phyloP scores from a whole-genome alignment of 1,284 basidiomycete species.

The Coniophora puteana region DNA sequence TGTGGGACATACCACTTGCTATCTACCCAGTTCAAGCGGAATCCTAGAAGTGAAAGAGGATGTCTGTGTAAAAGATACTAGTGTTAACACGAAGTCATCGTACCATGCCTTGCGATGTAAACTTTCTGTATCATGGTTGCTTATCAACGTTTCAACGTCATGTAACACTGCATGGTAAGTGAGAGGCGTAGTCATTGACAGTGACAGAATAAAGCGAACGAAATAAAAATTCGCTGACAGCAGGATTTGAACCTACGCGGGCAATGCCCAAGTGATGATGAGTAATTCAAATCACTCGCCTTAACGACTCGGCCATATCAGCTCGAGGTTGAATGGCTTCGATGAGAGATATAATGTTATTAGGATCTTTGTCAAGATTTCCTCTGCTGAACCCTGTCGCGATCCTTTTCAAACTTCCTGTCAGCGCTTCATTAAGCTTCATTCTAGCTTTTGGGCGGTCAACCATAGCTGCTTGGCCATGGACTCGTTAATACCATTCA shows the following conservation, averaged over 20 bases:
- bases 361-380: neutral
- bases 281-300: conserved; percentile 72
- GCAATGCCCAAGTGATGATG: conserved; percentile 71
- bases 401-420: no score
- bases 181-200: neutral
- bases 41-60: conserved; percentile 44
- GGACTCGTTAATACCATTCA: conserved; percentile 96
- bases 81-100: conserved; percentile 10
- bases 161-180: neutral
- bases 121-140: conserved; percentile 60
- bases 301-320: conserved; percentile 76
- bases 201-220: neutral
- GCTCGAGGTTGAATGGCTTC: no score
- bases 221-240: conserved; percentile 58
- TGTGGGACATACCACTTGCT: conserved; percentile 49
- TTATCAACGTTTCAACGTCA: neutral
- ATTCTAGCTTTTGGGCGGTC: neutral
- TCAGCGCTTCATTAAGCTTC: no score
- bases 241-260: conserved; percentile 81
- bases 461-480: no score
- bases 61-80: neutral
- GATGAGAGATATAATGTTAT: no score
- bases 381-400: neutral
- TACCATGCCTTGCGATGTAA: conserved; percentile 80
- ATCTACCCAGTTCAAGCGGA: conserved; percentile 70